Evolutionary conservation across 2,329 filamentous ascomycete species (phyloP).

Genomic region (Monilinia aucupariae): DNA sequence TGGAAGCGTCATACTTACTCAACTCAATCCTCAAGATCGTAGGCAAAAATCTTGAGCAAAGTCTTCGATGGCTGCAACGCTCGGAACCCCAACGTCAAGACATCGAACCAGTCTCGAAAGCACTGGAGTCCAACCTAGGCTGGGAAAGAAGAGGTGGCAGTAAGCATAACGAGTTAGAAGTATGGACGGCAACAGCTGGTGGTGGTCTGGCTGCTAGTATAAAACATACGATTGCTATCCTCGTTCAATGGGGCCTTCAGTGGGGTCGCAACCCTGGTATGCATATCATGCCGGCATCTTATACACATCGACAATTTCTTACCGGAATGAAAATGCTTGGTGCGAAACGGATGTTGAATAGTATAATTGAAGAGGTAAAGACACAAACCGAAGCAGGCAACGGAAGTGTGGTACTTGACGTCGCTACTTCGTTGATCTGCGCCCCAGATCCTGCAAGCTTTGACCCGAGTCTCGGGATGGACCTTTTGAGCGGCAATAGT

Average conservation of each 20-base stretch:
- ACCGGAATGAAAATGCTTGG: constrained; percentile 57
- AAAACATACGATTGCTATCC: constrained; percentile 54
- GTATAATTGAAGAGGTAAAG: constrained; percentile 64
- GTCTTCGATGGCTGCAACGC: constrained; percentile 60
- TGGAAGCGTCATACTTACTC: constrained; percentile 64
- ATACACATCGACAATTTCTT: constrained; percentile 67
- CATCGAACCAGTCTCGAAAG: constrained; percentile 62
- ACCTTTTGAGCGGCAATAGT: constrained; percentile 16
- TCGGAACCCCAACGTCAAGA: constrained; percentile 63
- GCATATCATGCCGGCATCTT: constrained; percentile 55
- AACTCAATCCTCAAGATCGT: constrained; percentile 66
- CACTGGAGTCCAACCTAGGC: constrained; percentile 53
- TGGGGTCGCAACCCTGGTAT: constrained; percentile 41
- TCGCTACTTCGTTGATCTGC: constrained; percentile 64
- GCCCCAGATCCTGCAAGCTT: constrained; percentile 49
- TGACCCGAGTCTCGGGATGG: constrained; percentile 18
- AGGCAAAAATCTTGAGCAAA: constrained; percentile 62
- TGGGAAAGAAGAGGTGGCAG: constrained; percentile 57
- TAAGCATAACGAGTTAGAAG: constrained; percentile 61
- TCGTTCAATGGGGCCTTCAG: constrained; percentile 59
- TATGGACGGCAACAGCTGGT: constrained; percentile 54
- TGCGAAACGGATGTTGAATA: constrained; percentile 52
- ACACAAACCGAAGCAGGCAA: constrained; percentile 55
- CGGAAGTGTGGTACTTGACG: constrained; percentile 59
- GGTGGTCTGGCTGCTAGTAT: constrained; percentile 54